Percentiles rank a stretch among this genome's conserved stretches.
phyloP scores from a whole-genome alignment of 345 rosid species.

The Populus tremula region DNA sequence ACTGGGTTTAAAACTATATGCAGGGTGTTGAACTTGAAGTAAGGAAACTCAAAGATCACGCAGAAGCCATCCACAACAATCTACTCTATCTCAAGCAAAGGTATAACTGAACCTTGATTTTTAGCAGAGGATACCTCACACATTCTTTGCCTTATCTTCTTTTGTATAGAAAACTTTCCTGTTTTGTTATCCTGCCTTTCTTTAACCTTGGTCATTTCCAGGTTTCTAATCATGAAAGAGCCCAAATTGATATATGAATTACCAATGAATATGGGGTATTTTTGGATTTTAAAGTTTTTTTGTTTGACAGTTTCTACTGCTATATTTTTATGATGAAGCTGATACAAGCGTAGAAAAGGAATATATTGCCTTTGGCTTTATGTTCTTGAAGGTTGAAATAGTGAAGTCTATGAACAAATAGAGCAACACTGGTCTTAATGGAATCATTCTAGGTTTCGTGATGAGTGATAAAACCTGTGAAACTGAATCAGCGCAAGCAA shows the following conservation, averaged over 20 bases:
- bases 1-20: neutral
- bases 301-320: neutral
- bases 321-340: neutral
- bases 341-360: neutral
- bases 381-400: neutral
- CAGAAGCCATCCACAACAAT: conserved; percentile 59
- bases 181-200: neutral
- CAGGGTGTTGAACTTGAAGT: conserved; percentile 92
- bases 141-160: neutral
- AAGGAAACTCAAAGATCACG: conserved; percentile 65
- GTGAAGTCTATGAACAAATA: neutral
- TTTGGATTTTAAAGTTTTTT: neutral
- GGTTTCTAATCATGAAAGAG: neutral
- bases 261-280: too few species aligned
- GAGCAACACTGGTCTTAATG: neutral
- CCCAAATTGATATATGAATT: neutral
- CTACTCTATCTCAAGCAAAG: conserved; percentile 56
- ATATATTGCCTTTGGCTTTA: neutral
- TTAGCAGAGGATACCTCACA: neutral
- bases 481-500: neutral
- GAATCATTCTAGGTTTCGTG: neutral
- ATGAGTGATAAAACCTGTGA: neutral
- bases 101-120: conserved; percentile 25
- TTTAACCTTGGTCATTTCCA: neutral
- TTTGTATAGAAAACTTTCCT: neutral